Evolutionary conservation across 495 filamentous ascomycete genomes (phyloP).

Genomic region (Penicillium pulvis): DNA sequence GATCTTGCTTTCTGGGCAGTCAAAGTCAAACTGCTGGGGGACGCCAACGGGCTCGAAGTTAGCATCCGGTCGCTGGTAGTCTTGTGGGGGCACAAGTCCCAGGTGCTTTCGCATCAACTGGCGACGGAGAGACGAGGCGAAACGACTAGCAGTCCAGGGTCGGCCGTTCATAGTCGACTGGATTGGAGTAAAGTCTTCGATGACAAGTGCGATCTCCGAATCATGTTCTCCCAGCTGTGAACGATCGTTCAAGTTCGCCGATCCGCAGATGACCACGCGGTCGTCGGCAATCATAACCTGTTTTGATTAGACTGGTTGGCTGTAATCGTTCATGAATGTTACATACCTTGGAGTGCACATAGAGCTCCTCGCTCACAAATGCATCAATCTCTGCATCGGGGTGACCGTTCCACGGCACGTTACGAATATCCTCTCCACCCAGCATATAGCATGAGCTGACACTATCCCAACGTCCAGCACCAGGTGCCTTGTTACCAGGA

Average conservation of each 20-base stretch:
- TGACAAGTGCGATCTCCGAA: constrained; percentile 78
- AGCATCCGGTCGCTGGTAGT: constrained; percentile 57
- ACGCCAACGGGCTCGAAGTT: constrained; percentile 79
- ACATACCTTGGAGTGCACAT: constrained; percentile 83
- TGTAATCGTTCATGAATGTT: neutral
- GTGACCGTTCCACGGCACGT: constrained; percentile 73
- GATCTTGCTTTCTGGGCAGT: constrained; percentile 66
- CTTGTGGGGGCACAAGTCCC: constrained; percentile 76
- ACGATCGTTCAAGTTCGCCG: constrained; percentile 93
- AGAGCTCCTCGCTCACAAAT: constrained; percentile 91
- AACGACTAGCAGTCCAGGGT: constrained; percentile 71
- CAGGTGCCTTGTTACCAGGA: constrained; percentile 30
- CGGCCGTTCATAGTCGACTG: constrained; percentile 71
- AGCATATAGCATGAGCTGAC: constrained; percentile 87
- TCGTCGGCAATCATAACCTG: constrained; percentile 90
- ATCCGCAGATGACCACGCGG: constrained; percentile 83
- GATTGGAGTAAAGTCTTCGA: constrained; percentile 74
- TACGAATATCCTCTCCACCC: constrained; percentile 70
- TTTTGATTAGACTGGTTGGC: neutral
- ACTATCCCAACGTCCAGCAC: constrained; percentile 65
- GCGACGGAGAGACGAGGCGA: constrained; percentile 80
- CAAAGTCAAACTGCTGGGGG: constrained; percentile 82
- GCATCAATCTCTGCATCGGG: constrained; percentile 78
- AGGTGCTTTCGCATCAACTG: constrained; percentile 91
- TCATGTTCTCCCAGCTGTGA: constrained; percentile 88